These are phyloP conservation scores for Metschnikowia dekortorum DNA, from an alignment of 805 yeast species.

Conservation along the genomic window DNA sequence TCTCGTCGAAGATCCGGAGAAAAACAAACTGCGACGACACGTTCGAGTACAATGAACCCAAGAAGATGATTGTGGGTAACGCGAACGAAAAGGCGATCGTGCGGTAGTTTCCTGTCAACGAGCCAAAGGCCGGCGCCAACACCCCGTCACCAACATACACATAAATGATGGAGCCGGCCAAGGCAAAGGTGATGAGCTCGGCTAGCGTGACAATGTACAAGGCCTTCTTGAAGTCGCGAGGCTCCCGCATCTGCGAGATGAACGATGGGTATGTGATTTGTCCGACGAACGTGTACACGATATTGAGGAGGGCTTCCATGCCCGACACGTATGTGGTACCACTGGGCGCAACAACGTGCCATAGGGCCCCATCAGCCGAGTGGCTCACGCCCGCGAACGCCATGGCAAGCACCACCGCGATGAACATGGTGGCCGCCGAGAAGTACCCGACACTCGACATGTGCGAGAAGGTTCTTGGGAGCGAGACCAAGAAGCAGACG, in stretches of 20 bases:
- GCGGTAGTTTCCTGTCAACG: constrained; percentile 43
- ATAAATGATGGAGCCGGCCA: constrained; percentile 56
- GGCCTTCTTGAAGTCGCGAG: constrained; percentile 55
- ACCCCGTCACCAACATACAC: constrained; percentile 56
- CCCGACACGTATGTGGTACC: constrained; percentile 53
- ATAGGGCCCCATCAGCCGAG: constrained; percentile 35
- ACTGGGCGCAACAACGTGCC: constrained; percentile 31
- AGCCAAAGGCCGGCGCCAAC: constrained; percentile 58
- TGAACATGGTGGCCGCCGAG: constrained; percentile 54
- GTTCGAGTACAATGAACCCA: constrained; percentile 53
- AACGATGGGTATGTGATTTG: constrained; percentile 62
- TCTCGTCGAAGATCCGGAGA: constrained; percentile 39
- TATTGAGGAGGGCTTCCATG: constrained; percentile 55
- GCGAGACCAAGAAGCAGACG: constrained; percentile 47
- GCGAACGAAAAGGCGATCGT: constrained; percentile 58
- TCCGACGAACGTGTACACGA: constrained; percentile 61
- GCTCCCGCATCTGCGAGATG: constrained; percentile 55
- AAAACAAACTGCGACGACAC: constrained; percentile 52
- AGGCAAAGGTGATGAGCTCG: constrained; percentile 46
- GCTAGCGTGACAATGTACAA: constrained; percentile 46
- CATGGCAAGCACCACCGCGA: constrained; percentile 50
- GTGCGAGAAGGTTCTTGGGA: constrained; percentile 54
- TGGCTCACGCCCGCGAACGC: constrained; percentile 49
- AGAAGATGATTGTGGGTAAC: constrained; percentile 52
- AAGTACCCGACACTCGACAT: constrained; percentile 50